phyloP scores from a whole-genome alignment of 2,329 filamentous ascomycete genomes.

The Calonectria naviculata region DNA sequence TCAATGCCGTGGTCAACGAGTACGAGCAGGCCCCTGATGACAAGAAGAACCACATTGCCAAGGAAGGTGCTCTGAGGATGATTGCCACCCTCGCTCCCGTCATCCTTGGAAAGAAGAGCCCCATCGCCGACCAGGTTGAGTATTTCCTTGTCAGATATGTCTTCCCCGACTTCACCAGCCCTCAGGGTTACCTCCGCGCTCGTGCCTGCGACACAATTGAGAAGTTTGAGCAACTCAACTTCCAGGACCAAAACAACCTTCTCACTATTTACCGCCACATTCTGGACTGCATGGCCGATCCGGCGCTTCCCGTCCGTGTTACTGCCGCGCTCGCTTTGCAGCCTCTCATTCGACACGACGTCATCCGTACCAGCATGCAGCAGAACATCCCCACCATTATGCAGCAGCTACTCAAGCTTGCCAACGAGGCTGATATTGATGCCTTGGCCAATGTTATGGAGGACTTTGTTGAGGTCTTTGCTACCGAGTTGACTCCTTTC shows the following conservation, averaged over 20 bases:
- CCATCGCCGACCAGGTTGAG: constrained; percentile 96
- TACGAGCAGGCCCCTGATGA: constrained; percentile 88
- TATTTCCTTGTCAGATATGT: constrained; percentile 99
- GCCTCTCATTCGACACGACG: constrained; percentile 93
- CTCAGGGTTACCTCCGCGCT: constrained; percentile 91
- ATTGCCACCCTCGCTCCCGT: constrained; percentile 95
- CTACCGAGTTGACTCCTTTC: constrained; percentile 95
- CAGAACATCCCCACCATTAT: constrained; percentile 98
- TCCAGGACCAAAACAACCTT: constrained; percentile 95
- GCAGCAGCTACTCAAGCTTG: constrained; percentile 96
- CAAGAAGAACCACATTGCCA: constrained; percentile 93
- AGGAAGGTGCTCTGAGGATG: constrained; percentile 97
- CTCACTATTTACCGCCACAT: constrained; percentile 98
- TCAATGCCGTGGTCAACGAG: constrained; percentile 93
- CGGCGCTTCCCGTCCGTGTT: constrained; percentile 92
- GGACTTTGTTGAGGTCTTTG: constrained; percentile 98
- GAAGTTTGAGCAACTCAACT: constrained; percentile 97
- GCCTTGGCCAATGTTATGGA: constrained; percentile 99
- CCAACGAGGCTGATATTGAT: constrained; percentile 98
- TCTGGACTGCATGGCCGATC: constrained; percentile 94
- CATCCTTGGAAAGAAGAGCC: constrained; percentile 97
- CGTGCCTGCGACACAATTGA: constrained; percentile 97
- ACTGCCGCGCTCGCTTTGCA: constrained; percentile 94
- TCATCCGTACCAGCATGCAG: constrained; percentile 96
- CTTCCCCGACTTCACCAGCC: constrained; percentile 96